Evolutionary conservation across 2,329 filamentous ascomycete genomes (phyloP), one percentile per base, ranked within the genome.

Genomic region (Cytospora chrysosperma): DNA sequence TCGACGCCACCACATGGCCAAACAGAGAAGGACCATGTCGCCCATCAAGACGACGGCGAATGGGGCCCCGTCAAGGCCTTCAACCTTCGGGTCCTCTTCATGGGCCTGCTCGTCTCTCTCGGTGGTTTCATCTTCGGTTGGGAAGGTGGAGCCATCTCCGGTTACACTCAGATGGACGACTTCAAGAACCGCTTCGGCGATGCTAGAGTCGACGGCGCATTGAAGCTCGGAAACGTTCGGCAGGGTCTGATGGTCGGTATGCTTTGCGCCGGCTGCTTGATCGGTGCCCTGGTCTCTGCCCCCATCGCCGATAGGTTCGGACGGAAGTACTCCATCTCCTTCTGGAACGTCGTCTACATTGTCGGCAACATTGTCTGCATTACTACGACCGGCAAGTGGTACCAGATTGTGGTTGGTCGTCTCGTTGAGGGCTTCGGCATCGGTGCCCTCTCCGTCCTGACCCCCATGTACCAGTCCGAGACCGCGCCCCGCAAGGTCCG

Each of bases 401-500:
- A 88, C 67, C 88, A 90, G 70, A 76, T 89, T 67, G 86, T 85
- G 73, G 79, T 88, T 67, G 89, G 88, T 34, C 81, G 88, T 65
- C 86, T 87, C 76, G 78, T 88, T 30, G 86, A 87, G 40, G 88
- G 88, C 70, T 78, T 91, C 3, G 88, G 88, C 52, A 82, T 91
- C 30, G 89, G 89, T 51, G 87, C 81, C 58, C 78, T 91, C 1
- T 88, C 85, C 0, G 83, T 89, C 37, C 80, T 85, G 40, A 85
- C 89, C 2, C 87, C 87, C 63, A 86, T 89, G 80, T 89, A 86
- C 74, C 86, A 89, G 74, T 84, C 84, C 49, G 87, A 90, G 71
- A 85, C 81, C 59, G 81, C 84, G 1, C 87, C 87, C 4, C 79
- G 81, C 21, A 80, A 85, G 69, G 87, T 89, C 65, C 74, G 74